These are phyloP conservation scores for Conoideocrella luteorostrata DNA, from an alignment of 2,329 filamentous ascomycete species.

Conservation along the genomic window DNA sequence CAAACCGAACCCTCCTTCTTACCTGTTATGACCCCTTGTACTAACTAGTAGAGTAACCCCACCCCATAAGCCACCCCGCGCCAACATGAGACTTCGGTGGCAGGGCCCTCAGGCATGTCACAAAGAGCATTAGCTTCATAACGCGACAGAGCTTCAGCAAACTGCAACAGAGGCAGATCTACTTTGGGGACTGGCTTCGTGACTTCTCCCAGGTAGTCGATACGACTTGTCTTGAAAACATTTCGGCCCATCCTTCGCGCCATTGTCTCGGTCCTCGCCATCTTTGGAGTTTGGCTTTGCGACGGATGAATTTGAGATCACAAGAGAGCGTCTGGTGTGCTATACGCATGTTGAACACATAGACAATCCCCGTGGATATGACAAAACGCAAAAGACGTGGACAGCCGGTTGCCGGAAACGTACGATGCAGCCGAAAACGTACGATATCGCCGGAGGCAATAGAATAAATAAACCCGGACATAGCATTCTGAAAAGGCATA, in stretches of 20 bases:
- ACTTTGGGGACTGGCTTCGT: slow-evolving; percentile 42
- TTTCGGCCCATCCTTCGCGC: slow-evolving; percentile 22
- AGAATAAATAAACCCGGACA: too few species aligned
- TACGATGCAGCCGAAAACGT: too few species aligned
- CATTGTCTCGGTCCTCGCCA: slow-evolving; percentile 23
- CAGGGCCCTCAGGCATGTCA: too few species aligned
- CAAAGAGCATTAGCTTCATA: slow-evolving; percentile 28
- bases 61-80: too few species aligned
- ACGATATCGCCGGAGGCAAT: too few species aligned
- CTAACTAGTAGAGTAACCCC: too few species aligned
- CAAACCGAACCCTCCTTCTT: too few species aligned
- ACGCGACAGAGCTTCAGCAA: slow-evolving; percentile 32
- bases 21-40: too few species aligned
- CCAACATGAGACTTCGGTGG: too few species aligned
- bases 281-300: slow-evolving; percentile 52
- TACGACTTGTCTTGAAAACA: slow-evolving; percentile 36
- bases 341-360: slow-evolving; percentile 68
- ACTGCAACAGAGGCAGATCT: slow-evolving; percentile 31
- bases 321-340: slow-evolving; percentile 66
- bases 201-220: slow-evolving; percentile 76
- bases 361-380: slow-evolving; percentile 72
- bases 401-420: slow-evolving; percentile 41
- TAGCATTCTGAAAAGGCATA: too few species aligned
- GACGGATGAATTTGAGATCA: slow-evolving; percentile 74
- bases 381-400: slow-evolving; percentile 66